Evolutionary conservation across 306 rosid genomes (phyloP), one percentile per base, ranked within the genome.

Genomic region (Ochetophila trinervis): DNA sequence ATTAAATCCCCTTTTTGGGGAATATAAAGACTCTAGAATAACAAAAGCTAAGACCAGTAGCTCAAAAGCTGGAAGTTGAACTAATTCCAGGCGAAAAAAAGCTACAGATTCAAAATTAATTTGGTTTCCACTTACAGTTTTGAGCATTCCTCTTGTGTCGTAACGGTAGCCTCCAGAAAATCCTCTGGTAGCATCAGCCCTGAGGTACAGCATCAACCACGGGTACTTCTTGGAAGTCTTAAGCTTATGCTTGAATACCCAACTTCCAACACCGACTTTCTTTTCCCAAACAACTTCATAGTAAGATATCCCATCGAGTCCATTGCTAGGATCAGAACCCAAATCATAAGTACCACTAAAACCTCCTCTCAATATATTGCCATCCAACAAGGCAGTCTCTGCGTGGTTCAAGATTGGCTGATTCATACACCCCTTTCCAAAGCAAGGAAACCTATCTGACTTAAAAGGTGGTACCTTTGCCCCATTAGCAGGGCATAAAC

Each of bases 141-240:
- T 87, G 59, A 87, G 82, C 92, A 90, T 90, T 69, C 95, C 92
- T 60, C 88, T 87, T 13, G 95, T 87, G 70, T 85, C 90, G 63
- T 90, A 90, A 67, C 80, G 97, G 80, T 90, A 90, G 13, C 97
- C 97, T 19, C 97, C 95, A 24, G 97, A 90, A 73, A 75, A 90
- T 68, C 97, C 97, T 59, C 27, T 56, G 61, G 86, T 86, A 53
- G 95, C 95, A 79, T 90, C 95, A 74, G 92, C 95, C 78, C 97
- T 83, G 5, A 90, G 82, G 79, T 87, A 87, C 56, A 87, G 76
- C 97, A 90, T 90, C 82, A 87, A 67, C 97, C 92, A 87, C 62
- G 95, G 97, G 35, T 85, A 87, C 67, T 84, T 85, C 71, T 78
- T 78, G 54, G 96, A 87, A 51, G 96, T 90, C 80, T 76, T 85